Conservation (phyloP, 1,284 basidiomycete genomes). For the Veloboletus limbatus region DNA sequence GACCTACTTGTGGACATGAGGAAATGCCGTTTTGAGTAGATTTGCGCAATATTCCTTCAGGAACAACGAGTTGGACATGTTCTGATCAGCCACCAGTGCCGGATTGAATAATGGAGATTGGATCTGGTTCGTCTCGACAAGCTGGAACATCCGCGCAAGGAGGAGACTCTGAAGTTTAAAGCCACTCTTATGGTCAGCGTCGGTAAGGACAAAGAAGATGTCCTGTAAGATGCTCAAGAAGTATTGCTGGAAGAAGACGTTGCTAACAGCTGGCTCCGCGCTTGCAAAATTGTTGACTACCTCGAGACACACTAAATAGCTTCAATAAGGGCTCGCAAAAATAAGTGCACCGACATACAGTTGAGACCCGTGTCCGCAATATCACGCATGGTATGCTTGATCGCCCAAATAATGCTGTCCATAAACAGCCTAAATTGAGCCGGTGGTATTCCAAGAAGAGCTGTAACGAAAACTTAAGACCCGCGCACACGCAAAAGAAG, state of each 20-base stretch:
- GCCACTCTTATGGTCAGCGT: slow-evolving; percentile 98
- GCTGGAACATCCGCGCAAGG: slow-evolving; percentile 92
- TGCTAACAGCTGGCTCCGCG: slow-evolving; percentile 76
- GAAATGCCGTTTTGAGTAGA: slow-evolving; percentile 85
- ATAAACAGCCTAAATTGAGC: slow-evolving; percentile 96
- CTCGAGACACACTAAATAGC: slow-evolving; percentile 79
- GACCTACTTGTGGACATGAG: slow-evolving; percentile 80
- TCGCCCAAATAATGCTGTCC: slow-evolving; percentile 99
- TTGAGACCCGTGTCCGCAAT: slow-evolving; percentile 95
- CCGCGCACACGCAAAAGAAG: background rate
- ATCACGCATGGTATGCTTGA: slow-evolving; percentile 99
- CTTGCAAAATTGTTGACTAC: slow-evolving; percentile 94
- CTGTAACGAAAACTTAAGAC: slow-evolving; percentile 39
- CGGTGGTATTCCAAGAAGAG: slow-evolving; percentile 85
- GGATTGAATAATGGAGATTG: slow-evolving; percentile 87
- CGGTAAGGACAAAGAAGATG: slow-evolving; percentile 96
- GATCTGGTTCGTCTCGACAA: slow-evolving; percentile 84
- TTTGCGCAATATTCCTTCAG: slow-evolving; percentile 88
- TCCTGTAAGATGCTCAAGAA: slow-evolving; percentile 94
- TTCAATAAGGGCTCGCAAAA: slow-evolving; percentile 8
- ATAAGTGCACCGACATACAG: slow-evolving; percentile 47
- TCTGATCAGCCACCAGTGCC: slow-evolving; percentile 68
- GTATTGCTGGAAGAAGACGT: slow-evolving; percentile 88
- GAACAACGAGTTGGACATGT: slow-evolving; percentile 80
- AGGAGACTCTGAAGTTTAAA: slow-evolving; percentile 90